These are phyloP conservation scores for Hericium alpestre DNA, from an alignment of 768 basidiomycete species.

Conservation along the genomic window DNA sequence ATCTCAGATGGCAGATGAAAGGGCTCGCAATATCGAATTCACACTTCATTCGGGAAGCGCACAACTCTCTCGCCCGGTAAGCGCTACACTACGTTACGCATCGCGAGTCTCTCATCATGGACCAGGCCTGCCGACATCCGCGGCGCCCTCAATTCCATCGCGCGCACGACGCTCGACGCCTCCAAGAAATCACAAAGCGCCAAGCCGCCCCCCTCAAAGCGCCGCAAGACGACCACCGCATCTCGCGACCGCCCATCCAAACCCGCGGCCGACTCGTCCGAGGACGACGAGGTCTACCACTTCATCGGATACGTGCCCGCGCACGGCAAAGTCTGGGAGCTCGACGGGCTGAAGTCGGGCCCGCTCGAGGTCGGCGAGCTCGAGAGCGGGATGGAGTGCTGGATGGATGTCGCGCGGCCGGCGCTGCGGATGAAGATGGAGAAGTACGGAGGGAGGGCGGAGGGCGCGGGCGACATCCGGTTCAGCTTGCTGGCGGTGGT, in stretches of 20 bases:
- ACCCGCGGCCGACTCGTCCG: constrained; percentile 13
- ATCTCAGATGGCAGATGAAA: constrained; percentile 36
- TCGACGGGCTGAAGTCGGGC: constrained; percentile 53
- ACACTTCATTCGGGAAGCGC: constrained; percentile 40
- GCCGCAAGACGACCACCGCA: constrained; percentile 13
- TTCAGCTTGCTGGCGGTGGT: constrained; percentile 56
- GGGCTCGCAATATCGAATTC: constrained; percentile 52
- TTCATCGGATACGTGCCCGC: constrained; percentile 59
- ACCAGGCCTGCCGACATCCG: constrained; percentile 48
- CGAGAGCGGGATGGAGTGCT: constrained; percentile 19
- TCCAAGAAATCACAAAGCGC: constrained; percentile 24
- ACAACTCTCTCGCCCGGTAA: constrained; percentile 53
- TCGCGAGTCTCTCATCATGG: background rate
- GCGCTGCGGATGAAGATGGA: constrained; percentile 53
- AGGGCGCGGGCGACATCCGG: constrained; percentile 32
- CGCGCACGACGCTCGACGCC: constrained; percentile 33
- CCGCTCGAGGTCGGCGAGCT: constrained; percentile 57
- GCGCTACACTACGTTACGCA: constrained; percentile 7
- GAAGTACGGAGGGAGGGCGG: constrained; percentile 38
- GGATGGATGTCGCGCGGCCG: constrained; percentile 56
- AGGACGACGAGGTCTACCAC: constrained; percentile 41
- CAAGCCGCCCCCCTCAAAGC: constrained; percentile 30
- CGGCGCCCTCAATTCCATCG: constrained; percentile 36
- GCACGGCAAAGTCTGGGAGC: constrained; percentile 59
- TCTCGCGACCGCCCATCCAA: constrained; percentile 15